Base-by-base conservation (phyloP, 2,329 filamentous ascomycete species). In the Coleophoma crateriformis region DNA sequence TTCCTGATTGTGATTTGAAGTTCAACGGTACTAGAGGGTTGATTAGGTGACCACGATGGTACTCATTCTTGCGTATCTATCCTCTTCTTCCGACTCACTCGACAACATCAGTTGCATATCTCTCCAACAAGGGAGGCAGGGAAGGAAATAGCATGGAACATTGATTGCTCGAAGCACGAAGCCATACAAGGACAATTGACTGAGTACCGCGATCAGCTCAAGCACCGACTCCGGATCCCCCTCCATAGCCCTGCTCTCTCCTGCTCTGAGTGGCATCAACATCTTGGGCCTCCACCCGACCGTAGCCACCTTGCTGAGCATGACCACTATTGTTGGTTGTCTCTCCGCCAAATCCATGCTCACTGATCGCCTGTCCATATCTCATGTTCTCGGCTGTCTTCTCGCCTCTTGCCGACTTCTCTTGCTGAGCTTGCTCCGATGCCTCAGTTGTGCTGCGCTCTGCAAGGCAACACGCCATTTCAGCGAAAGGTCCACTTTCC, bases 351-450 rank as follows among this genome's bases (percentile, higher is more conserved):
- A 77, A 71, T 2, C 78, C 79, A 27, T 75, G 63, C 59, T 81
- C 77, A 34, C 73, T 75, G 37, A 82, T 78, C 6, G 70, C 69
- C 62, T 82, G 74, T 7, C 79, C 80, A 55, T 77, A 80, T 39
- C 75, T 67, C 3, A 78, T 72, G 56, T 79, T 79, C 53, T 75
- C 75, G 35, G 71, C 74, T 53, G 68, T 68, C 63, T 71, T 65
- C 61, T 75, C 61, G 52, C 72, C 66, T 54, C 70, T 59, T 54
- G 67, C 61, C 45, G 56, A 51, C 17, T 65, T 62, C 33, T 61
- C 33, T 49, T 64, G 48, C 53, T 63, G 51, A 61, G 66, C 54
- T 56, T 71, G 54, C 46, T 50, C 32, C 15, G 50, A 46, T 42
- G 47, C 46, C 34, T 54, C 42, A 1, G 19, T 43, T 3, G 47